Percentiles rank a stretch among this genome's conserved stretches.
Conservation (phyloP, 2,329 filamentous ascomycete genomes). For the Neoascochyta sp. region DNA sequence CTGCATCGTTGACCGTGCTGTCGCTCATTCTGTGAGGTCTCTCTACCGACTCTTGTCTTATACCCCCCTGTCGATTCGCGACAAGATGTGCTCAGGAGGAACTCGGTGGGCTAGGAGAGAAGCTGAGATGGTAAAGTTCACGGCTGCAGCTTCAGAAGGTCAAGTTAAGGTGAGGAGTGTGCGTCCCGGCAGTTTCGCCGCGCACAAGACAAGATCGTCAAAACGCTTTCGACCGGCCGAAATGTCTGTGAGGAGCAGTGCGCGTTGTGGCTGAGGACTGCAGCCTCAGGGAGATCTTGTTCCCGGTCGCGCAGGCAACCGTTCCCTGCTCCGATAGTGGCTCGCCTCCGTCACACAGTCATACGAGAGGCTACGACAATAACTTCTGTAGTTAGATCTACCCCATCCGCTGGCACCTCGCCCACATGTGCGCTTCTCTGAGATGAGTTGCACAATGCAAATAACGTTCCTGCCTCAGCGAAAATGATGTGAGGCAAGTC, state of each 20-base stretch:
- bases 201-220: conserved; percentile 5
- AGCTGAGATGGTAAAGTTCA: conserved; percentile 7
- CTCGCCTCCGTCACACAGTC: conserved; percentile 1
- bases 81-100: conserved; percentile 1
- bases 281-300: conserved; percentile 1
- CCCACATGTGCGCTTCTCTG: conserved; percentile 1
- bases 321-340: too few relatives aligned
- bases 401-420: conserved; percentile 2
- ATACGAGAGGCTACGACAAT: conserved; percentile 3
- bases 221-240: conserved; percentile 6
- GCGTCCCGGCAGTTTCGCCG: conserved; percentile 9
- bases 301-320: conserved; percentile 1
- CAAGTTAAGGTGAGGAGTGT: conserved; percentile 5
- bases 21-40: conserved; percentile 3
- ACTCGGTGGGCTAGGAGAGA: conserved; percentile 4
- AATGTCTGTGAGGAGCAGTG: conserved; percentile 1
- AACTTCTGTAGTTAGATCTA: conserved; percentile 1
- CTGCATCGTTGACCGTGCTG: conserved; percentile 1
- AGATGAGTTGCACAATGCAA: conserved; percentile 3
- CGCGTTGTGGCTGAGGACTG: conserved; percentile 4
- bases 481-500: conserved; percentile 4
- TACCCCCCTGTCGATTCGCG: conserved; percentile 7
- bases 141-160: conserved; percentile 5
- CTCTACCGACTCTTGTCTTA: conserved; percentile 4
- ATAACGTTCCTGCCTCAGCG: conserved; percentile 3